These are phyloP conservation scores for Zymoseptoria crescenta DNA, from an alignment of 2,329 filamentous ascomycete species.

Conservation along the genomic window DNA sequence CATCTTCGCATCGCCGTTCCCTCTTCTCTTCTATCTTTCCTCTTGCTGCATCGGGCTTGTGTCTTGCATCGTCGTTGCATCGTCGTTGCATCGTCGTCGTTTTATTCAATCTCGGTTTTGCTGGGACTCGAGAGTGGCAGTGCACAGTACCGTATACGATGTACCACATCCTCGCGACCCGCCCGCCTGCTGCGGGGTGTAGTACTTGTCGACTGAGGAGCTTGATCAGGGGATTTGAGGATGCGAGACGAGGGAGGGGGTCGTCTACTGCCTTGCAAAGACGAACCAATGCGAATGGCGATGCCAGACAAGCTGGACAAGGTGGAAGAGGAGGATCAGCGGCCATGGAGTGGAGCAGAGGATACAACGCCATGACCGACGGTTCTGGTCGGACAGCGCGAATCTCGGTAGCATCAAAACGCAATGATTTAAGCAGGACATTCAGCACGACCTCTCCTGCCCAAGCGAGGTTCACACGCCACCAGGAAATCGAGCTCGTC, in stretches of 20 bases:
- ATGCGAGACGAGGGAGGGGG: conserved; percentile 3
- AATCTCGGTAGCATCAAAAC: too few species aligned
- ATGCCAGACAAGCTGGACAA: too few species aligned
- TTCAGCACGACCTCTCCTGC: not conserved
- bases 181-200: not conserved
- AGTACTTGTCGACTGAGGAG: conserved; percentile 10
- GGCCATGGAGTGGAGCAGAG: too few species aligned
- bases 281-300: too few species aligned
- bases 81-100: too few species aligned
- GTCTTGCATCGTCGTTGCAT: too few species aligned
- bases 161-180: not conserved
- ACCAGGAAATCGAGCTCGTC: conserved; percentile 12
- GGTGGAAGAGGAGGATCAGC: too few species aligned
- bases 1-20: not conserved
- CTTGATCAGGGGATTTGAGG: conserved; percentile 8
- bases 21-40: not conserved
- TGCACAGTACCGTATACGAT: not conserved
- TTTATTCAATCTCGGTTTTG: too few species aligned
- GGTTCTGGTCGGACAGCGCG: too few species aligned
- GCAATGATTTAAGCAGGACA: not conserved
- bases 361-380: too few species aligned
- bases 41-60: not conserved
- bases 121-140: too few species aligned
- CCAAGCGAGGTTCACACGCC: conserved; percentile 6
- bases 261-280: too few species aligned